Evolutionary conservation across 164 flowering plant species (phyloP).

Genomic region (Platanus orientalis): DNA sequence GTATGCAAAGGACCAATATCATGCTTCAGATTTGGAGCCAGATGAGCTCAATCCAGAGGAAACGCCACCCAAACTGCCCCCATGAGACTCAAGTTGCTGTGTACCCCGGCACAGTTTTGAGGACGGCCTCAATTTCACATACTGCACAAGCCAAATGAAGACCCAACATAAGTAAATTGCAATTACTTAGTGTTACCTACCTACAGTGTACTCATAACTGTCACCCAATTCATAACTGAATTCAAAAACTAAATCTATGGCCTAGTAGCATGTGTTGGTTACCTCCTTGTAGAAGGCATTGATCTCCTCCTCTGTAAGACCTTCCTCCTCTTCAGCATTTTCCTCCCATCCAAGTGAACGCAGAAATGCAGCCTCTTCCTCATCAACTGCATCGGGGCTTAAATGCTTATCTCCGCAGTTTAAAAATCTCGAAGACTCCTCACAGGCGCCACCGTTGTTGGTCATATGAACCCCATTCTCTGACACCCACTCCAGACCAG

Average conservation of each 20-base stretch:
- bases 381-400: conserved; percentile 29
- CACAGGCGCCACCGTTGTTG: conserved; percentile 36
- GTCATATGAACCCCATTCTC: conserved; percentile 30
- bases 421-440: conserved; percentile 24
- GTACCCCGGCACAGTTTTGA: conserved; percentile 24
- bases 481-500: conserved; percentile 20
- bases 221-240: no score
- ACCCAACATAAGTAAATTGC: neutral
- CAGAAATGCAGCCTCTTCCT: conserved; percentile 76
- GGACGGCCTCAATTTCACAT: conserved; percentile 35
- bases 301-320: conserved; percentile 89
- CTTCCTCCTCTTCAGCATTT: conserved; percentile 66
- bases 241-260: neutral
- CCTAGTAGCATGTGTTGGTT: neutral
- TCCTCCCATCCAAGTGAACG: conserved; percentile 95
- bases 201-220: no score
- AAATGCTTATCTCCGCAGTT: conserved; percentile 26
- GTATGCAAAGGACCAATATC: conserved; percentile 15
- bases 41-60: conserved; percentile 40
- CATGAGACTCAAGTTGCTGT: conserved; percentile 22
- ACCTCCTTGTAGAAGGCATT: conserved; percentile 64
- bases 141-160: conserved; percentile 39
- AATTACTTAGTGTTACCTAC: no score
- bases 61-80: conserved; percentile 17
- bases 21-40: conserved; percentile 37